Evolutionary conservation across 2,329 filamentous ascomycete species (phyloP).

Genomic region (Paramyrothecium sp.): DNA sequence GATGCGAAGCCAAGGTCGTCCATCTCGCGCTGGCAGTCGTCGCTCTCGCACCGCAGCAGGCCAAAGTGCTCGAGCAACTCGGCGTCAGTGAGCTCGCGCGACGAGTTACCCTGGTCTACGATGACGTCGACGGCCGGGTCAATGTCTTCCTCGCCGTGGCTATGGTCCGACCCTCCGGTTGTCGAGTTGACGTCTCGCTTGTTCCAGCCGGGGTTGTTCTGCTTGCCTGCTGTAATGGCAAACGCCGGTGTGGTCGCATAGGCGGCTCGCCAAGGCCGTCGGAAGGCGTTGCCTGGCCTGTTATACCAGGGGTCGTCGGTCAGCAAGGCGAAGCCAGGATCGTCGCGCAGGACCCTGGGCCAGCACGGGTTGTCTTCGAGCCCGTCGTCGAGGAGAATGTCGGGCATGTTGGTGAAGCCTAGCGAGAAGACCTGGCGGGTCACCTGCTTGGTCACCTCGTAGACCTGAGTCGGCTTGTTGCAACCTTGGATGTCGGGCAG

Average conservation of each 20-base stretch:
- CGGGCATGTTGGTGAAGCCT: conserved; percentile 5
- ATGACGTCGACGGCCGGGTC: background rate
- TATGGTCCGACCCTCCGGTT: too few relatives aligned
- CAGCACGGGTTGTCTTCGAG: conserved; percentile 18
- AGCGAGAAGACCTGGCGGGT: conserved; percentile 3
- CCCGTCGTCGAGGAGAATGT: conserved; percentile 10
- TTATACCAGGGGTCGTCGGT: conserved; percentile 14
- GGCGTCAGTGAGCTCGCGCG: conserved; percentile 2
- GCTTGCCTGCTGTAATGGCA: conserved; percentile 3
- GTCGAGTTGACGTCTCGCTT: background rate
- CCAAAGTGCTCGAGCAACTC: conserved; percentile 1
- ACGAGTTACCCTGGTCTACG: conserved; percentile 6
- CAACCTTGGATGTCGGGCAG: background rate
- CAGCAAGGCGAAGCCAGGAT: conserved; percentile 18
- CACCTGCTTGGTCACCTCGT: background rate
- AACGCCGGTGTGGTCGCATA: background rate
- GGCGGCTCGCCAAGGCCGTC: background rate
- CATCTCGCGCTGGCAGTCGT: background rate
- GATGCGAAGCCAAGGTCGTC: background rate
- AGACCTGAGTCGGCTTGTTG: background rate
- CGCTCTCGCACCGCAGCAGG: background rate
- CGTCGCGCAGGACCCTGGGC: conserved; percentile 11
- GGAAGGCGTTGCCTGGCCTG: too few relatives aligned
- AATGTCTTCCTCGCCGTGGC: too few relatives aligned
- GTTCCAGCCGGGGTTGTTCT: conserved; percentile 1